Evolutionary conservation across 257 asterid species (phyloP).

Genomic region (Thymus quinquecostatus): DNA sequence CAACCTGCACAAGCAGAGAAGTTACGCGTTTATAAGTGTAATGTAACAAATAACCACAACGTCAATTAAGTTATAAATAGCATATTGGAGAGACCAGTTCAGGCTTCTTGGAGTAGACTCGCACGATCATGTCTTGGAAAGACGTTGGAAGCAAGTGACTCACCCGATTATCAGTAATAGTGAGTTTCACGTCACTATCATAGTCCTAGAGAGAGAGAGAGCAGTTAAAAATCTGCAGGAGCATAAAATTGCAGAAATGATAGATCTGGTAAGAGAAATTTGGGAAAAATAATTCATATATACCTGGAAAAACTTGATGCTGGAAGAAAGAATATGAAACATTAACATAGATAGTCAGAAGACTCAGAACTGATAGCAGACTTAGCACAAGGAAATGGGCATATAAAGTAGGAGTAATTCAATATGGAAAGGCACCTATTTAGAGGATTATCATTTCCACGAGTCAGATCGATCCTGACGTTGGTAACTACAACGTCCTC

Average conservation of each 20-base stretch:
- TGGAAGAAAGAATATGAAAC: conserved; percentile 46
- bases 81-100: conserved; percentile 64
- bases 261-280: conserved; percentile 2
- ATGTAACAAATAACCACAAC: neutral
- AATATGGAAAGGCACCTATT: conserved; percentile 58
- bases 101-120: conserved; percentile 89
- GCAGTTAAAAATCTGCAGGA: conserved; percentile 23
- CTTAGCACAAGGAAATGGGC: conserved; percentile 4
- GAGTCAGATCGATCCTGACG: conserved; percentile 83
- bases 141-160: conserved; percentile 92
- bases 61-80: conserved; percentile 11
- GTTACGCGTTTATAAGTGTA: neutral
- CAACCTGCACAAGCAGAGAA: conserved; percentile 57
- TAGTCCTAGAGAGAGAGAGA: conserved; percentile 56
- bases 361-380: conserved; percentile 3
- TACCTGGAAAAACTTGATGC: conserved; percentile 97
- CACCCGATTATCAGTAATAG: conserved; percentile 70
- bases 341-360: conserved; percentile 6
- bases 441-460: conserved; percentile 85
- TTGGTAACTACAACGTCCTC: conserved; percentile 90
- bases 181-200: conserved; percentile 69
- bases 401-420: neutral
- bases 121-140: conserved; percentile 89
- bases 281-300: conserved; percentile 18
- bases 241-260: conserved; percentile 7